Base-by-base conservation (phyloP, 805 yeast species). In the Candida adriatica region DNA sequence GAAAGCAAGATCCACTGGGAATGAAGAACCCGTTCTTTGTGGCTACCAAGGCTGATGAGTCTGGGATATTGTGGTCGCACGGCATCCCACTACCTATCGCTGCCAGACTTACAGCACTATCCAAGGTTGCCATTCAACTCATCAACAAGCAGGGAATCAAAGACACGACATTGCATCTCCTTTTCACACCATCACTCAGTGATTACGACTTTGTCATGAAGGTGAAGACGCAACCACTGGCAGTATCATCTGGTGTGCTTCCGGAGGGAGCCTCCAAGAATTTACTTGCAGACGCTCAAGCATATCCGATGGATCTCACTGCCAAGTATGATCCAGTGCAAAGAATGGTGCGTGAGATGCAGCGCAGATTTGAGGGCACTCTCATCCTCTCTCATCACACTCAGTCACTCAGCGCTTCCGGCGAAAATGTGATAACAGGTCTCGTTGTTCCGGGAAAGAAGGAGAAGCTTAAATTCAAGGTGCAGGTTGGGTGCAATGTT, bases 131-230 rank as follows among this genome's bases (percentile, higher is more conserved):
- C 0, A 57, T 73, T 24, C 66, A 68, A 13, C 52, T 81, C 34
- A 55, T 78, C 14, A 65, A 64, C 31, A 56, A 57, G 0, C 66
- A 66, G 32, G 79, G 76, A 3, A 27, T 63, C 13, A 54, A 43
- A 30, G 46, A 55, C 24, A 59, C 61, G 31, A 66, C 68, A 2
- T 49, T 81, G 20, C 70, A 67, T 26, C 52, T 73, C 26, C 56
- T 86, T 26, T 92, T 88, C 58, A 75, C 82, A 0, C 88, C 97
- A 2, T 86, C 94, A 0, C 61, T 82, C 33, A 67, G 70, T 37
- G 97, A 90, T 57, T 92, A 79, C 54, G 95, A 90, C 51, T 76
- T 92, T 44, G 78, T 78, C 10, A 67, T 92, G 38, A 65, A 70
- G 28, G 59, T 87, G 31, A 70, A 69, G 42, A 58, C 70, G 10